Conservation (phyloP, 345 rosid species). For the Pistacia atlantica region DNA sequence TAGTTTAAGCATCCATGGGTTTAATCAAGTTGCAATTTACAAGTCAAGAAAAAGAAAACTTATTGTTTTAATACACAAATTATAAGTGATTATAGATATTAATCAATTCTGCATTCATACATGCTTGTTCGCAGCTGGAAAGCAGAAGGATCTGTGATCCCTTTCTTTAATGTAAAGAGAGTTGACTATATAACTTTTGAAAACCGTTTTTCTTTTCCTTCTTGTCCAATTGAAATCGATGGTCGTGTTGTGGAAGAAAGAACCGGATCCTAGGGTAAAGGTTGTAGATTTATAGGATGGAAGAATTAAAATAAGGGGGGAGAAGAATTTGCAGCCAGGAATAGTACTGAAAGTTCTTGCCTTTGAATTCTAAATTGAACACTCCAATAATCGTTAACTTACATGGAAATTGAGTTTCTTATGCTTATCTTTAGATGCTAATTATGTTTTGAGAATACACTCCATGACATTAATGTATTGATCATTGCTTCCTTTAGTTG, state of each 20-base stretch:
- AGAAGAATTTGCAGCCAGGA: background rate
- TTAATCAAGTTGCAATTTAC: constrained; percentile 13
- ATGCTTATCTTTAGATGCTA: background rate
- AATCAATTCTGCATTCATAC: background rate
- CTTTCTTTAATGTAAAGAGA: background rate
- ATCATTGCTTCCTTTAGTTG: constrained; percentile 1
- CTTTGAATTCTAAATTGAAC: background rate
- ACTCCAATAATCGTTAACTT: background rate
- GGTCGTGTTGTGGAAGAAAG: background rate
- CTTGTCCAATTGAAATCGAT: background rate
- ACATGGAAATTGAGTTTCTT: background rate
- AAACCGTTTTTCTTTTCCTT: background rate
- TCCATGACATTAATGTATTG: background rate
- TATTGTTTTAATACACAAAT: background rate
- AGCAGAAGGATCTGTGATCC: constrained; percentile 1
- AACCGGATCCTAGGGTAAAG: background rate
- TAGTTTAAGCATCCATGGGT: background rate
- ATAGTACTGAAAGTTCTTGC: background rate
- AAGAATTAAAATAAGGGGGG: background rate
- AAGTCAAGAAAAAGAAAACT: background rate
- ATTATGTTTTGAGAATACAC: background rate
- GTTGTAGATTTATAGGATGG: background rate
- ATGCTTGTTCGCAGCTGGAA: background rate
- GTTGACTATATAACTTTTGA: constrained; percentile 21
- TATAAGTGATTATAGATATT: background rate